phyloP scores from a whole-genome alignment of 2,329 filamentous ascomycete genomes.

The Aureobasidium sp. region DNA sequence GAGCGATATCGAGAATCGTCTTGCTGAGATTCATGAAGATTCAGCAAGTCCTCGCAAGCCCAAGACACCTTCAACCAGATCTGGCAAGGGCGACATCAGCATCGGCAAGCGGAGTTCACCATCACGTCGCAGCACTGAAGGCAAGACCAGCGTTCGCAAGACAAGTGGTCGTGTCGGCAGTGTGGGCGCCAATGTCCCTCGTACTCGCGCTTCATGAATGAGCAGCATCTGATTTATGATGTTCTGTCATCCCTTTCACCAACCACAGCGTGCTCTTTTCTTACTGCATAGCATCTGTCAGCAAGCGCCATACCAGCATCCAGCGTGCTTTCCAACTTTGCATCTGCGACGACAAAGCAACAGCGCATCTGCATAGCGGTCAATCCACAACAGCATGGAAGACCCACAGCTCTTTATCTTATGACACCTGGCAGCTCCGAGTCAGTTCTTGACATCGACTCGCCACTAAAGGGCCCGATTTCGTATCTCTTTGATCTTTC shows the following conservation, averaged over 20 bases:
- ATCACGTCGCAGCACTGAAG: constrained; percentile 39
- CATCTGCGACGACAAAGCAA: neutral
- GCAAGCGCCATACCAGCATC: neutral
- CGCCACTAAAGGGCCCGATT: neutral
- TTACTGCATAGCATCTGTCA: constrained; percentile 1
- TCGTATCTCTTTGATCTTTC: constrained; percentile 6
- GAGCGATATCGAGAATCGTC: constrained; percentile 41
- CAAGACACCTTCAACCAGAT: constrained; percentile 39
- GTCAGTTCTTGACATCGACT: neutral
- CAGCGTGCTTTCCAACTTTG: constrained; percentile 4
- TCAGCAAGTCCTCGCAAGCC: constrained; percentile 29
- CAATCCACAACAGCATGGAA: neutral
- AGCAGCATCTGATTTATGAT: neutral
- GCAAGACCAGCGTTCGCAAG: constrained; percentile 44
- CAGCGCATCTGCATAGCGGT: constrained; percentile 1
- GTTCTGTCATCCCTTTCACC: neutral
- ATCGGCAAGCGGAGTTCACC: constrained; percentile 42
- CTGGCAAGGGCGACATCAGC: constrained; percentile 38
- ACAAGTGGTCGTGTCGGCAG: constrained; percentile 42
- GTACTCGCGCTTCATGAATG: constrained; percentile 11
- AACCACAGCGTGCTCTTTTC: constrained; percentile 7
- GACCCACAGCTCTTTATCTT: neutral
- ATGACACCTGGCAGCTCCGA: neutral
- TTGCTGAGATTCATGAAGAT: constrained; percentile 19
- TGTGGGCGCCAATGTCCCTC: constrained; percentile 11